phyloP scores from a whole-genome alignment of 371 early-diverging fungal genomes.

The Apophysomyces ossiformis region DNA sequence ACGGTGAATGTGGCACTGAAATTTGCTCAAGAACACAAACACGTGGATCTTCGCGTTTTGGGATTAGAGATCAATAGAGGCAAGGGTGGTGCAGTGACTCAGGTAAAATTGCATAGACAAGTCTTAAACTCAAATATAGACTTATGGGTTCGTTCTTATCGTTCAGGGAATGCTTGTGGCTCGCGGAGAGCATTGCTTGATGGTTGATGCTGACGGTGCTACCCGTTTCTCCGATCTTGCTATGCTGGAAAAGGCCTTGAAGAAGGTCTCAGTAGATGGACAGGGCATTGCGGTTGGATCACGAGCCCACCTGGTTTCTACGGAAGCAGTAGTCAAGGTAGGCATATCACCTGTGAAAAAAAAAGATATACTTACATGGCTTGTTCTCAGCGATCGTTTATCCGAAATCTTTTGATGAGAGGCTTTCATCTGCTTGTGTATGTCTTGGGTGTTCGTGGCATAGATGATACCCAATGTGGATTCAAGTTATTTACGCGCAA shows the following conservation, averaged over 20 bases:
- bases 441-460: constrained; percentile 79
- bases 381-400: constrained; percentile 74
- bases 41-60: constrained; percentile 74
- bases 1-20: constrained; percentile 73
- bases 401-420: constrained; percentile 92
- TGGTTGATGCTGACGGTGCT: constrained; percentile 98
- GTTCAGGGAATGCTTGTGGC: constrained; percentile 80
- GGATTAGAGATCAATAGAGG: constrained; percentile 85
- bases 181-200: constrained; percentile 80
- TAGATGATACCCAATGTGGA: constrained; percentile 96
- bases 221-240: constrained; percentile 86
- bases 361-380: neutral
- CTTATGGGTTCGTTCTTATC: neutral
- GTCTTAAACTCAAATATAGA: neutral
- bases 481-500: constrained; percentile 91
- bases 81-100: constrained; percentile 94
- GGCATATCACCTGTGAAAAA: neutral
- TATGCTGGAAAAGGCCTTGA: constrained; percentile 55
- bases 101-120: constrained; percentile 55
- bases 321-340: constrained; percentile 95
- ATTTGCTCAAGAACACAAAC: constrained; percentile 60
- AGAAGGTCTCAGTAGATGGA: constrained; percentile 46
- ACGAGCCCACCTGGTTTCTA: constrained; percentile 85
- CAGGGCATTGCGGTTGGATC: constrained; percentile 86
- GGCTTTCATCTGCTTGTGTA: constrained; percentile 89